These are phyloP conservation scores for Parathielavia appendiculata DNA, from an alignment of 495 filamentous ascomycete species.

Conservation along the genomic window DNA sequence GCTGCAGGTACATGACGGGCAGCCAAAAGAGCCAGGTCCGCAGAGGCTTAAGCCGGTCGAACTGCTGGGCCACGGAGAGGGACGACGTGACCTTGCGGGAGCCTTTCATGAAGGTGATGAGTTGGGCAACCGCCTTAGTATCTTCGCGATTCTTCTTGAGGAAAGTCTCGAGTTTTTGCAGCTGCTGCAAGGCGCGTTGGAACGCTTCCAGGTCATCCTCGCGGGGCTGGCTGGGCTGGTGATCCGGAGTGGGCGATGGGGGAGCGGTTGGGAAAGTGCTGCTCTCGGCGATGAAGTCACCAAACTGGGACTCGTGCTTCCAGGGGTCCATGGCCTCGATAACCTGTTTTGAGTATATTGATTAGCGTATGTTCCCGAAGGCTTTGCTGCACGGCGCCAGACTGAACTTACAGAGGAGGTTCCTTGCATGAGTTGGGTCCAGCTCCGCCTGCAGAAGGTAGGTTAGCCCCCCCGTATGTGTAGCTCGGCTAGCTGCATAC, in stretches of 20 bases:
- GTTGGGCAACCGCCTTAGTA: slow-evolving; percentile 66
- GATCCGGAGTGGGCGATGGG: slow-evolving; percentile 54
- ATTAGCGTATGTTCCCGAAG: slow-evolving; percentile 29
- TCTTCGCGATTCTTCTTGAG: slow-evolving; percentile 70
- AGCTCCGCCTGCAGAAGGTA: slow-evolving; percentile 63
- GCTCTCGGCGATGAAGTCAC: slow-evolving; percentile 74
- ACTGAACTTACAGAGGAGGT: slow-evolving; percentile 66
- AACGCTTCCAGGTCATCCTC: slow-evolving; percentile 67
- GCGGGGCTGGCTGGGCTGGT: slow-evolving; percentile 51
- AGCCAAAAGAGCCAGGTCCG: slow-evolving; percentile 95
- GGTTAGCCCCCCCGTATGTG: slow-evolving; percentile 31
- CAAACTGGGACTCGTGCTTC: slow-evolving; percentile 83
- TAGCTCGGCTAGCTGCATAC: slow-evolving; percentile 29
- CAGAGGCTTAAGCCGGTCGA: slow-evolving; percentile 78
- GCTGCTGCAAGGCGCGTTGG: slow-evolving; percentile 58
- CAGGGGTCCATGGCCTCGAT: slow-evolving; percentile 88
- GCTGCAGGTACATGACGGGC: slow-evolving; percentile 62
- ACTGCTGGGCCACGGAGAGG: slow-evolving; percentile 71
- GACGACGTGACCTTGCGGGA: slow-evolving; percentile 69
- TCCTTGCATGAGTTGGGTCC: slow-evolving; percentile 88
- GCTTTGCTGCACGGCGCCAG: not conserved
- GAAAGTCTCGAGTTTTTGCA: slow-evolving; percentile 65
- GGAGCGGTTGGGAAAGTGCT: slow-evolving; percentile 60
- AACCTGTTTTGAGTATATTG: slow-evolving; percentile 48
- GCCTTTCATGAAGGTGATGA: slow-evolving; percentile 74